These are phyloP conservation scores for Scutellaria baicalensis DNA, from an alignment of 257 asterid species.

Conservation along the genomic window DNA sequence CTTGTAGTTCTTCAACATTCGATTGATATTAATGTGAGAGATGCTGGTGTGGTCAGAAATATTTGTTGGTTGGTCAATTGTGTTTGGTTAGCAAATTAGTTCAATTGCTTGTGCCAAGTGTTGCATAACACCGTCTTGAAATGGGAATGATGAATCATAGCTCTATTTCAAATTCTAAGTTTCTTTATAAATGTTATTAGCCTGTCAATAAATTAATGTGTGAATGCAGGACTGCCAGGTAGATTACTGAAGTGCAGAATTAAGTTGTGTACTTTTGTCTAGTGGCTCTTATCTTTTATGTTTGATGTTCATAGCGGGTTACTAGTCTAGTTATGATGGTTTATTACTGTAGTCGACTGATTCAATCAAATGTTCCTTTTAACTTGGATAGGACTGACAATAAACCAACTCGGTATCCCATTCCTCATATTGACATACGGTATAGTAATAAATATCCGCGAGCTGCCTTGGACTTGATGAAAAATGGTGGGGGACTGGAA, in stretches of 20 bases:
- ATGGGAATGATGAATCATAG: neutral
- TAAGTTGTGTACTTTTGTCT: neutral
- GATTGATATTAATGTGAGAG: neutral
- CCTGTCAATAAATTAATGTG: neutral
- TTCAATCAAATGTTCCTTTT: neutral
- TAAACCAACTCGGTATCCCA: neutral
- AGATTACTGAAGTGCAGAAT: neutral
- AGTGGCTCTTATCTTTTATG: neutral
- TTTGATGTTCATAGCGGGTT: neutral
- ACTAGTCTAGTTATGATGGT: neutral
- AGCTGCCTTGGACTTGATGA: neutral
- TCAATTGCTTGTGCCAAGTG: neutral
- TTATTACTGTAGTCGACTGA: neutral
- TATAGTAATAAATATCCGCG: neutral
- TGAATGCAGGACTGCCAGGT: neutral
- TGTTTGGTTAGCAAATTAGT: neutral
- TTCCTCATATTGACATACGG: neutral
- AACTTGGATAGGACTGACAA: neutral
- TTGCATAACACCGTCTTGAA: neutral
- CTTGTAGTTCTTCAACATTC: neutral
- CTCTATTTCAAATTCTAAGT: neutral
- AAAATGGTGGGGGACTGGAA: neutral
- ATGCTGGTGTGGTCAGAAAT: neutral
- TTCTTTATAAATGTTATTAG: neutral
- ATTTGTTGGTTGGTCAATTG: neutral